Conservation (phyloP, 2,329 filamentous ascomycete genomes). For the Stylonectria norvegica region DNA sequence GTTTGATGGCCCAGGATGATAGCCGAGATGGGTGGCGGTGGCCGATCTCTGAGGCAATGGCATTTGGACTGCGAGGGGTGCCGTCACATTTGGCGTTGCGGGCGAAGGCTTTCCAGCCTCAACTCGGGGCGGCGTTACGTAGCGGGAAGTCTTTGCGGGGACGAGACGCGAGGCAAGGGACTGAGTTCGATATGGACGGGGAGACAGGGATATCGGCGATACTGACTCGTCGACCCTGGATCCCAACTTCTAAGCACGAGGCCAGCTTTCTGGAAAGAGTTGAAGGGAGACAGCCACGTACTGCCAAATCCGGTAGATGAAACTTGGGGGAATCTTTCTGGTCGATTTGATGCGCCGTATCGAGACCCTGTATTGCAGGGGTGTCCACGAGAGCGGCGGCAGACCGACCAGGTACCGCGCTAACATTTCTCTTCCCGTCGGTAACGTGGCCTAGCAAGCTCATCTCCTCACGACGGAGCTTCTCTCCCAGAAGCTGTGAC, state of each 20-base stretch:
- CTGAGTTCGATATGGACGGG: background rate
- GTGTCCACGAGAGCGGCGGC: conserved; percentile 3
- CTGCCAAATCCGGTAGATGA: background rate
- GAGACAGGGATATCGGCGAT: background rate
- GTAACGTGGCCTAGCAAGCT: background rate
- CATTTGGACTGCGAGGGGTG: background rate
- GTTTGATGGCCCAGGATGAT: background rate
- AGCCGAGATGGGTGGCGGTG: background rate
- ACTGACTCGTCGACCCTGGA: background rate
- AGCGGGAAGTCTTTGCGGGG: background rate
- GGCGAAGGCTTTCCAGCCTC: background rate
- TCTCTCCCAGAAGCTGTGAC: background rate
- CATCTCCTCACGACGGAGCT: background rate
- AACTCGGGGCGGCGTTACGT: background rate
- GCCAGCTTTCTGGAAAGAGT: background rate
- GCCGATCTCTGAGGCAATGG: background rate
- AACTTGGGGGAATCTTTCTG: conserved; percentile 1
- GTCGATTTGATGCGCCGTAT: background rate
- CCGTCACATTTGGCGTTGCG: background rate
- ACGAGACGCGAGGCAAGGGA: background rate
- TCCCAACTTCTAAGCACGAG: background rate
- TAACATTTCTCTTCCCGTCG: background rate
- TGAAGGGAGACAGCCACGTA: background rate
- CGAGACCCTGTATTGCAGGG: conserved; percentile 6
- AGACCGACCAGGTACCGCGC: background rate